Percentiles rank a stretch among this genome's conserved stretches.
These are phyloP conservation scores for Margaritispora aquatica DNA, from an alignment of 495 filamentous ascomycete genomes.

Conservation along the genomic window DNA sequence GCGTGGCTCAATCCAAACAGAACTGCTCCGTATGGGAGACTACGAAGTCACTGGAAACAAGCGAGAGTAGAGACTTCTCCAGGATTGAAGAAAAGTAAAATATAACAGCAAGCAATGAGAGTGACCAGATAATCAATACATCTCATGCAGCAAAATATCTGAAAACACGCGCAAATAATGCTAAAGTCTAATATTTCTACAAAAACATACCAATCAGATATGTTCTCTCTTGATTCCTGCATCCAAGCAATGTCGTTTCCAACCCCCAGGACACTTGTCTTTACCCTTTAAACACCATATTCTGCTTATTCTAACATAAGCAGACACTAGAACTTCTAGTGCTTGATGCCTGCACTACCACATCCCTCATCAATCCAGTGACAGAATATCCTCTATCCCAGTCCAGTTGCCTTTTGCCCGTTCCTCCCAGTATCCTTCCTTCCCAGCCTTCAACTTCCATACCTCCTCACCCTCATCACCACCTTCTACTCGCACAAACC, in stretches of 20 bases:
- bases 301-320: not conserved
- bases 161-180: no score
- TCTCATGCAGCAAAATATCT: not conserved
- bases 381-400: slow-evolving; percentile 66
- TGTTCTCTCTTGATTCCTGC: not conserved
- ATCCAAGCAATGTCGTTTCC: not conserved
- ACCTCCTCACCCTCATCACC: slow-evolving; percentile 29
- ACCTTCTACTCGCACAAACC: slow-evolving; percentile 65
- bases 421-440: slow-evolving; percentile 91
- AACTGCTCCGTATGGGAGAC: no score
- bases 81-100: not conserved
- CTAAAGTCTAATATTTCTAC: not conserved
- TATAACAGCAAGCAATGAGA: not conserved
- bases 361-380: not conserved
- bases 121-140: not conserved
- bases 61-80: no score
- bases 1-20: no score
- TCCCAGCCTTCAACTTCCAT: slow-evolving; percentile 75
- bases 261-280: not conserved
- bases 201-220: not conserved
- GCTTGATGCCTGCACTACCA: not conserved
- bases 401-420: slow-evolving; percentile 62
- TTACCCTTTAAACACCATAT: not conserved
- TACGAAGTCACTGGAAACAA: no score
- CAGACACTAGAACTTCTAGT: no score